These are phyloP conservation scores for Brachypodium distachyon DNA, from an alignment of 202 grass and related monocot genomes.

Conservation along the genomic window DNA sequence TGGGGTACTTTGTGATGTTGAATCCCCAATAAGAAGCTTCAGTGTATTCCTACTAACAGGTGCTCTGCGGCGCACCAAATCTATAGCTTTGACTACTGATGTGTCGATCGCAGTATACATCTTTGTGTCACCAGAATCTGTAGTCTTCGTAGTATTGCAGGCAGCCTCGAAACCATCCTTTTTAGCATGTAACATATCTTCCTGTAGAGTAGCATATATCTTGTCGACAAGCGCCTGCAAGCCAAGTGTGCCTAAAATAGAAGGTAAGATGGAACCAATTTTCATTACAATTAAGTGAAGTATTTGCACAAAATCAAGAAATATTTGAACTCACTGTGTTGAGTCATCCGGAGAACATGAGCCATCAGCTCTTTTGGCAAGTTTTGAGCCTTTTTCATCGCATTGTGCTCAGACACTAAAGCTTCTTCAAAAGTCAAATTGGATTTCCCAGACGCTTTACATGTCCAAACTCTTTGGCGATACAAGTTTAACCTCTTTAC, in stretches of 20 bases:
- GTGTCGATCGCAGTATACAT: slow-evolving; percentile 40
- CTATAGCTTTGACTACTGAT: slow-evolving; percentile 55
- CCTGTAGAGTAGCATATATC: slow-evolving; percentile 51
- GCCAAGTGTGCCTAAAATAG: slow-evolving; percentile 56
- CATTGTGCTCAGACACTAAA: slow-evolving; percentile 67
- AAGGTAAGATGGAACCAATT: slow-evolving; percentile 5
- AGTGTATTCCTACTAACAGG: slow-evolving; percentile 55
- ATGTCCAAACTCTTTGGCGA: slow-evolving; percentile 72
- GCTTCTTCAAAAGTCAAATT: slow-evolving; percentile 97
- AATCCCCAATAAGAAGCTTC: slow-evolving; percentile 62
- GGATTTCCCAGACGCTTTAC: slow-evolving; percentile 67
- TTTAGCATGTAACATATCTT: slow-evolving; percentile 48
- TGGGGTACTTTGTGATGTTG: slow-evolving; percentile 51
- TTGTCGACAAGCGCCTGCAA: slow-evolving; percentile 58
- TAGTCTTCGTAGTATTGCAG: slow-evolving; percentile 65
- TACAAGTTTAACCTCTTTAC: slow-evolving; percentile 74
- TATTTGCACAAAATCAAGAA: background rate
- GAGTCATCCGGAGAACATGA: slow-evolving; percentile 66
- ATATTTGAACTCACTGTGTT: slow-evolving; percentile 51
- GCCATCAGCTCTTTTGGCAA: slow-evolving; percentile 49
- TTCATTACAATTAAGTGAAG: background rate
- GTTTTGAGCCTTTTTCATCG: slow-evolving; percentile 48
- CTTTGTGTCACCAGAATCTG: slow-evolving; percentile 38
- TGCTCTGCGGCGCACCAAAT: slow-evolving; percentile 50
- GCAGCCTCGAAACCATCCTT: slow-evolving; percentile 45